Evolutionary conservation across 495 filamentous ascomycete species (phyloP).

Genomic region (Friedmanniomyces simplex): DNA sequence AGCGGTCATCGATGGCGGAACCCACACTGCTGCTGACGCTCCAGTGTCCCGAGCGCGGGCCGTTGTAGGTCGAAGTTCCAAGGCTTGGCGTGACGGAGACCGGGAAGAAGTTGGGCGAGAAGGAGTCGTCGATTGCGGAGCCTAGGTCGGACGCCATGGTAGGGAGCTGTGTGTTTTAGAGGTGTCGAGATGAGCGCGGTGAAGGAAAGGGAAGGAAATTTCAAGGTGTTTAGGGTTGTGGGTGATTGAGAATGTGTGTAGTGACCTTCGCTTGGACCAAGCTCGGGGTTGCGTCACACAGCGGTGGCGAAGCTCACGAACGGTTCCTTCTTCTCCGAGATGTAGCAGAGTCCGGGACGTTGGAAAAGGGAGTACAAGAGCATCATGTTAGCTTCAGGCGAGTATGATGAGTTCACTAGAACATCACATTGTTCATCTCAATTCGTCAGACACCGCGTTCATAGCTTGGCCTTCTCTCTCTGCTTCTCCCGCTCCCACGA

Average conservation of each 20-base stretch:
- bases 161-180: too few relatives aligned
- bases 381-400: too few relatives aligned
- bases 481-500: conserved; percentile 57
- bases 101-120: not conserved
- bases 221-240: too few relatives aligned
- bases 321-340: too few relatives aligned
- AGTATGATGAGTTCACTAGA: too few relatives aligned
- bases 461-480: conserved; percentile 61
- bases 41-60: conserved; percentile 16
- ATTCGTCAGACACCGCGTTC: not conserved
- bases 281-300: too few relatives aligned
- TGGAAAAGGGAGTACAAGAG: too few relatives aligned
- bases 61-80: not conserved
- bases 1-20: conserved; percentile 15
- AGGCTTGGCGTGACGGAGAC: not conserved
- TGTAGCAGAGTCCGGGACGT: too few relatives aligned
- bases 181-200: not conserved
- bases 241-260: too few relatives aligned
- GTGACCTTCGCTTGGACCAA: too few relatives aligned
- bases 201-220: not conserved
- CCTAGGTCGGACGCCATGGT: conserved; percentile 1
- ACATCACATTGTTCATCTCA: not conserved
- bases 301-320: too few relatives aligned
- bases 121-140: conserved; percentile 19
- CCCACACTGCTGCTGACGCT: not conserved